A percentile compares a stretch with the other conserved stretches of the same genome.
Evolutionary conservation across 805 yeast genomes (phyloP).

Genomic region (Candida coquimbonensis): DNA sequence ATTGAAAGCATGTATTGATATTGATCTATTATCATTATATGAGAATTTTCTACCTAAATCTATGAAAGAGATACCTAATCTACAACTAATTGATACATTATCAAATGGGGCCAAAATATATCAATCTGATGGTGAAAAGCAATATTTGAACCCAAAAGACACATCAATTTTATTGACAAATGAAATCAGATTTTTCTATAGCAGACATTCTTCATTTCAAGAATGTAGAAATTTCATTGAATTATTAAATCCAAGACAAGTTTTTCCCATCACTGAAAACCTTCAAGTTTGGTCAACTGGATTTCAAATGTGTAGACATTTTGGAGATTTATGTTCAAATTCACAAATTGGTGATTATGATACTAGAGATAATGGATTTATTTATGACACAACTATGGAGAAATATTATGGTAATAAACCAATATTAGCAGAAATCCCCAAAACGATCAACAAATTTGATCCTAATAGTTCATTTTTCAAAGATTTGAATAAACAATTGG

Average conservation of each 20-base stretch:
- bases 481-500: not conserved
- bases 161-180: constrained; percentile 28
- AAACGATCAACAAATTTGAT: constrained; percentile 3
- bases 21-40: constrained; percentile 17
- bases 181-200: constrained; percentile 33
- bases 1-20: constrained; percentile 32
- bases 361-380: not conserved
- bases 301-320: constrained; percentile 32
- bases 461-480: constrained; percentile 2
- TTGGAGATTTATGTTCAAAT: constrained; percentile 29
- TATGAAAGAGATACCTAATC: constrained; percentile 1
- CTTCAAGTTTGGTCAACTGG: constrained; percentile 30
- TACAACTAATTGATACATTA: not conserved
- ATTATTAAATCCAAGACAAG: constrained; percentile 32
- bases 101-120: constrained; percentile 19
- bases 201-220: constrained; percentile 41
- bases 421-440: not conserved
- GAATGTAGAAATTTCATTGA: constrained; percentile 32
- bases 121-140: constrained; percentile 7
- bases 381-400: constrained; percentile 10
- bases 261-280: constrained; percentile 37
- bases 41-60: constrained; percentile 2
- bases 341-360: not conserved
- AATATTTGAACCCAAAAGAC: constrained; percentile 26
- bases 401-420: constrained; percentile 5